phyloP scores from a whole-genome alignment of 306 rosid species.

The Vachellia pachyceras region DNA sequence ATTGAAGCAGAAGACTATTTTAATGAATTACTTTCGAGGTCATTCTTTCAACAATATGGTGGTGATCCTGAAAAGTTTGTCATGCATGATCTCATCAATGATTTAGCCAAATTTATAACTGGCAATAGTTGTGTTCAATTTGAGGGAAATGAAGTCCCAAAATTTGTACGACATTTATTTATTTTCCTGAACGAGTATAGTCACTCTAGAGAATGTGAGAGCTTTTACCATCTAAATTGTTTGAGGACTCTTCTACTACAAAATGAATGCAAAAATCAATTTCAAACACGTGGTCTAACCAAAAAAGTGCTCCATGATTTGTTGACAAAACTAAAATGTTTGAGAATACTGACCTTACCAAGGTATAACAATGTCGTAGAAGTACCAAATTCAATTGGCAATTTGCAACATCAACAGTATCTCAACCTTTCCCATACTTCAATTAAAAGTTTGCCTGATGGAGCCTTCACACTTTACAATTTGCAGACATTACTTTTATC shows the following conservation, averaged over 20 bases:
- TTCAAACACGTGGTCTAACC: neutral
- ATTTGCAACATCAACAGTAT: conserved; percentile 33
- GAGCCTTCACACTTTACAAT: conserved; percentile 21
- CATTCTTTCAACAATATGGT: conserved; percentile 25
- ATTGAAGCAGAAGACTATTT: conserved; percentile 35
- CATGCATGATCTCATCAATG: conserved; percentile 47
- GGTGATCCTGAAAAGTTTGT: neutral
- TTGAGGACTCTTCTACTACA: conserved; percentile 14
- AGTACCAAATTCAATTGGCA: conserved; percentile 25
- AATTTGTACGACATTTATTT: conserved; percentile 37
- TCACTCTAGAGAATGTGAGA: neutral
- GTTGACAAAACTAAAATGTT: neutral
- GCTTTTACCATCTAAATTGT: neutral
- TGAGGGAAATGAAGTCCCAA: neutral
- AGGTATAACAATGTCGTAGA: neutral
- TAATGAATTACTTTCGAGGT: conserved; percentile 34
- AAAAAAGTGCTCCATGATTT: conserved; percentile 12
- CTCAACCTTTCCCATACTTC: neutral
- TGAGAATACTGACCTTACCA: conserved; percentile 28
- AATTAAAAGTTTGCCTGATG: conserved; percentile 4
- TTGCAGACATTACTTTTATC: conserved; percentile 40
- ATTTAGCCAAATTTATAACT: conserved; percentile 16
- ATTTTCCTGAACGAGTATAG: neutral
- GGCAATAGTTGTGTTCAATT: too few relatives aligned
- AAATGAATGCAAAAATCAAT: neutral